Conservation (phyloP, 345 rosid species). For the Pelargonium nanum region DNA sequence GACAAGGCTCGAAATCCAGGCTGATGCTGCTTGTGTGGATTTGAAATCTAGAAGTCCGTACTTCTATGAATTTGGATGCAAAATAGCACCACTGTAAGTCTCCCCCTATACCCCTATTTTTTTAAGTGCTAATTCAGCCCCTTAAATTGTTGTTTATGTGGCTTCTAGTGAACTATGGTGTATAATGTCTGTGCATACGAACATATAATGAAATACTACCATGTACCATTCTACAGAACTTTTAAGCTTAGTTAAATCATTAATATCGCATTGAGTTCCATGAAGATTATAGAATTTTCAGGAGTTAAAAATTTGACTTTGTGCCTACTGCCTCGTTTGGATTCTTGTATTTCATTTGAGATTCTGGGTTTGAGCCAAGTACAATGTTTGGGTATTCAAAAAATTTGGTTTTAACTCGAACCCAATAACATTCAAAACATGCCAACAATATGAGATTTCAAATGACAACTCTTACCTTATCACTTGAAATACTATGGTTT, state of each 20-base stretch:
- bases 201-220: neutral
- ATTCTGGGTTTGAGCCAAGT: neutral
- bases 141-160: neutral
- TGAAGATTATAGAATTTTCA: too few species aligned
- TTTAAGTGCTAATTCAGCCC: neutral
- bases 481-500: too few species aligned
- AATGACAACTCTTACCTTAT: too few species aligned
- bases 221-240: neutral
- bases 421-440: too few species aligned
- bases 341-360: neutral
- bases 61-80: constrained; percentile 85
- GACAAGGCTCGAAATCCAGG: constrained; percentile 76
- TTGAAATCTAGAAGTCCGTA: constrained; percentile 59
- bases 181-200: neutral
- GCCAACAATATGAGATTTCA: too few species aligned
- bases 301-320: too few species aligned
- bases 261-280: too few species aligned
- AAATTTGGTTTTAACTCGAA: too few species aligned
- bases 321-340: too few species aligned
- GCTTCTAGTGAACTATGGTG: neutral
- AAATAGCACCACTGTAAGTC: constrained; percentile 73
- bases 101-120: constrained; percentile 1
- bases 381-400: too few species aligned
- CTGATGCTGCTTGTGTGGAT: constrained; percentile 84
- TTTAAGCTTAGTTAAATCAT: neutral